These are phyloP conservation scores for Fusarium tricinctum DNA, from an alignment of 2,329 filamentous ascomycete species.

Conservation along the genomic window DNA sequence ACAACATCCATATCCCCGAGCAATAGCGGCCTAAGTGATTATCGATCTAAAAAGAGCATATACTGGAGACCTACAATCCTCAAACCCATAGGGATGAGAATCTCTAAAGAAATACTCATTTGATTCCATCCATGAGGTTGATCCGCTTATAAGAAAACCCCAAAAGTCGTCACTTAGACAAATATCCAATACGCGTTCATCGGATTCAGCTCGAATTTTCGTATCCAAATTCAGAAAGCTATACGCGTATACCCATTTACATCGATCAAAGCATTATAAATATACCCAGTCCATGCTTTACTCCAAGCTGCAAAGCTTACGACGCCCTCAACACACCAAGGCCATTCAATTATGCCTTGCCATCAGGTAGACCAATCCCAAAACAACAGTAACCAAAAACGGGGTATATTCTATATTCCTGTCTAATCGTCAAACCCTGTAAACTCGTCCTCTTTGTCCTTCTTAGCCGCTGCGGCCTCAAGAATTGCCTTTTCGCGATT, in stretches of 20 bases:
- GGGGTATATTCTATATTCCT: conserved; percentile 47
- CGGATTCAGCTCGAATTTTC: conserved; percentile 35
- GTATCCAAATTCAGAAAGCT: conserved; percentile 11
- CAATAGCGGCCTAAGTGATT: too few relatives aligned
- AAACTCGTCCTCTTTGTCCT: conserved; percentile 66
- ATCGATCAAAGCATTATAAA: neutral
- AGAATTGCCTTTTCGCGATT: conserved; percentile 62
- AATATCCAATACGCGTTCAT: conserved; percentile 36
- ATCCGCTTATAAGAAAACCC: too few relatives aligned
- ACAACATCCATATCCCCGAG: too few relatives aligned
- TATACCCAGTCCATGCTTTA: neutral
- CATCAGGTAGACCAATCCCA: conserved; percentile 1
- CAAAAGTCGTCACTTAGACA: neutral
- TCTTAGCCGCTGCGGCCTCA: conserved; percentile 48
- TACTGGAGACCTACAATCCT: too few relatives aligned
- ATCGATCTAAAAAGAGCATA: too few relatives aligned
- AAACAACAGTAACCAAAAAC: conserved; percentile 8
- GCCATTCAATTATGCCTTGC: conserved; percentile 7
- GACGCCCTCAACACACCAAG: neutral
- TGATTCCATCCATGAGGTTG: fast-evolving
- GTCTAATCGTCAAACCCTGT: conserved; percentile 68
- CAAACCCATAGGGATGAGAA: too few relatives aligned
- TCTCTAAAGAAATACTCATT: too few relatives aligned
- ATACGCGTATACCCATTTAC: conserved; percentile 38
- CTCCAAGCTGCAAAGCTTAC: neutral